Percentiles rank a stretch among this genome's conserved stretches.
phyloP scores from a whole-genome alignment of 495 filamentous ascomycete genomes.

The Annulohypoxylon nitens region DNA sequence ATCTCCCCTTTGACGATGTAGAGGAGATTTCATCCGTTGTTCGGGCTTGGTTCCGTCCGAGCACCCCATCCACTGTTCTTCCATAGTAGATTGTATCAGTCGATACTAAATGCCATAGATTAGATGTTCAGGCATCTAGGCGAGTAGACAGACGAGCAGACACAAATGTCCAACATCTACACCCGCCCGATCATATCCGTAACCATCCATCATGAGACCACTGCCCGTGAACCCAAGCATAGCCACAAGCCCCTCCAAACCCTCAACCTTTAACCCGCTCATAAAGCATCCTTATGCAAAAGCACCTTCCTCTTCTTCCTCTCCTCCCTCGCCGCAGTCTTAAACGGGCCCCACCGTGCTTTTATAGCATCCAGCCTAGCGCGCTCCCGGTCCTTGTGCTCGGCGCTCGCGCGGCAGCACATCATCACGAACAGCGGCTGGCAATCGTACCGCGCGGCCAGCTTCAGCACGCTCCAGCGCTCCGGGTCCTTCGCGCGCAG shows the following conservation, averaged over 20 bases:
- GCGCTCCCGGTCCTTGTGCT: constrained; percentile 57
- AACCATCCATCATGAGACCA: too few species aligned
- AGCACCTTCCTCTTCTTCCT: constrained; percentile 73
- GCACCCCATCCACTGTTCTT: not conserved
- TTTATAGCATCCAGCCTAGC: constrained; percentile 67
- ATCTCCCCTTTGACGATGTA: not conserved
- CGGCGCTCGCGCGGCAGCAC: constrained; percentile 56
- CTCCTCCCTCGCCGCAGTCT: constrained; percentile 80
- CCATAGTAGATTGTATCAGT: not conserved
- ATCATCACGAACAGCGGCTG: constrained; percentile 78
- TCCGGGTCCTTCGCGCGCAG: constrained; percentile 76
- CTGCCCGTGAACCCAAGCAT: too few species aligned
- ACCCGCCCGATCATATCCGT: not conserved
- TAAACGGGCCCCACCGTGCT: constrained; percentile 79
- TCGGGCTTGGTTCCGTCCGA: not conserved
- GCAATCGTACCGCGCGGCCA: constrained; percentile 84
- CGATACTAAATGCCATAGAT: not conserved
- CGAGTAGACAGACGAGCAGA: not conserved
- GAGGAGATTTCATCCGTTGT: not conserved
- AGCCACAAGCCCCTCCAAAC: too few species aligned
- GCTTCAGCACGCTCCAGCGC: constrained; percentile 75
- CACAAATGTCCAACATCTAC: constrained; percentile 1
- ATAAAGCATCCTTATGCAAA: constrained; percentile 65
- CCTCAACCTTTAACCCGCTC: constrained; percentile 5
- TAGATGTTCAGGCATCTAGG: too few species aligned